These are phyloP conservation scores for Talaromyces wortmannii DNA, from an alignment of 495 filamentous ascomycete genomes.

Conservation along the genomic window DNA sequence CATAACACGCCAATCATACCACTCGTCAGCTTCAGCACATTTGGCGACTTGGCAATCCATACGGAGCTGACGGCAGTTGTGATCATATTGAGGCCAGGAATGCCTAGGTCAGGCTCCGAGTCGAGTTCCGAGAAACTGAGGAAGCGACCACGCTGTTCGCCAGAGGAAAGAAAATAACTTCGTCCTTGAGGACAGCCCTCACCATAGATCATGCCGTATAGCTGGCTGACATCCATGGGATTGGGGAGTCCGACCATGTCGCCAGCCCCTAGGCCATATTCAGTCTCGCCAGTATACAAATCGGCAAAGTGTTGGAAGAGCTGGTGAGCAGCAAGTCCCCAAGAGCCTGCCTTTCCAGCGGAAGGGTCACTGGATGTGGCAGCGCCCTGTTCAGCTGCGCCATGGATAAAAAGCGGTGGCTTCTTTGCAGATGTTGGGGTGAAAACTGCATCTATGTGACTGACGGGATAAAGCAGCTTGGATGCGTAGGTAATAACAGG, in stretches of 20 bases:
- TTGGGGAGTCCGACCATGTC: conserved; percentile 71
- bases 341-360: conserved; percentile 70
- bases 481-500: conserved; percentile 74
- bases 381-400: conserved; percentile 65
- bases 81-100: conserved; percentile 59
- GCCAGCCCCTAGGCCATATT: conserved; percentile 72
- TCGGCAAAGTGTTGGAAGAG: conserved; percentile 71
- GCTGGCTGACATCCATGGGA: conserved; percentile 81
- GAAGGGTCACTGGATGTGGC: conserved; percentile 71
- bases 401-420: conserved; percentile 72
- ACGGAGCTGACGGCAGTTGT: conserved; percentile 63
- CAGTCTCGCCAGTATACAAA: conserved; percentile 61
- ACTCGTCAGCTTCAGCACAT: conserved; percentile 63
- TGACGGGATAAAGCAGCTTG: conserved; percentile 66
- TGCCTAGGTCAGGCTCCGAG: conserved; percentile 50
- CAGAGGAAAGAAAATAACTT: conserved; percentile 63
- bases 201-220: conserved; percentile 75
- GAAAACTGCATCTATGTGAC: conserved; percentile 69
- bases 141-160: conserved; percentile 76
- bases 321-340: conserved; percentile 72
- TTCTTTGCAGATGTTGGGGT: conserved; percentile 54
- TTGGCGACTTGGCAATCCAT: conserved; percentile 84
- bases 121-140: conserved; percentile 46
- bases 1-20: conserved; percentile 75
- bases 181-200: conserved; percentile 78